Conservation (phyloP, 1,284 basidiomycete genomes). For the Ustilago cynodontis region DNA sequence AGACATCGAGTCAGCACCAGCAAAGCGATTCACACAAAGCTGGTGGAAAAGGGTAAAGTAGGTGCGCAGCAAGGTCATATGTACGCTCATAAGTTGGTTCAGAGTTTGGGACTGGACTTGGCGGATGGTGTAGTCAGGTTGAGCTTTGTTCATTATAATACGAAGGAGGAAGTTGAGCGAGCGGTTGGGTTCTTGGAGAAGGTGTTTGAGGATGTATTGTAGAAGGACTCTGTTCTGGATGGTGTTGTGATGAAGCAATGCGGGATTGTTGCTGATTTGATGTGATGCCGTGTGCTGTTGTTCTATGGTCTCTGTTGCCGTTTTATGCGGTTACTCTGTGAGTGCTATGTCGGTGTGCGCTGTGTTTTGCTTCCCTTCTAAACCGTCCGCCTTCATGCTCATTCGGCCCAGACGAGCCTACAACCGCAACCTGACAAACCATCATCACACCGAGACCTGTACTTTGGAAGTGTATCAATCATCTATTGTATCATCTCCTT, state of each 20-base stretch:
- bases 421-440: too few relatives aligned
- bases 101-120: constrained; percentile 69
- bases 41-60: constrained; percentile 75
- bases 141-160: constrained; percentile 85
- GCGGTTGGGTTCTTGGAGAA: constrained; percentile 73
- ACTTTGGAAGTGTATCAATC: background rate
- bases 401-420: too few relatives aligned
- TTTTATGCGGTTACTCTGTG: too few relatives aligned
- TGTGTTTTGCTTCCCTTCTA: too few relatives aligned
- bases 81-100: constrained; percentile 79
- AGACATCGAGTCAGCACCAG: constrained; percentile 73
- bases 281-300: too few relatives aligned
- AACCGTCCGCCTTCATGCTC: too few relatives aligned
- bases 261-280: too few relatives aligned
- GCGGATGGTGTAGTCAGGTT: constrained; percentile 80
- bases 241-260: too few relatives aligned
- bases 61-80: constrained; percentile 83
- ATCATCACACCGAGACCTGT: too few relatives aligned
- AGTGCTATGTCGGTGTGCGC: too few relatives aligned
- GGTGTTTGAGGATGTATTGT: constrained; percentile 59
- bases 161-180: constrained; percentile 77
- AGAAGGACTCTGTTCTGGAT: background rate
- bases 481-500: constrained; percentile 1
- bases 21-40: constrained; percentile 74
- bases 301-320: too few relatives aligned